Percentiles rank a stretch among this genome's conserved stretches.
These are phyloP conservation scores for Salvia sclarea DNA, from an alignment of 305 asterid species.

Conservation along the genomic window DNA sequence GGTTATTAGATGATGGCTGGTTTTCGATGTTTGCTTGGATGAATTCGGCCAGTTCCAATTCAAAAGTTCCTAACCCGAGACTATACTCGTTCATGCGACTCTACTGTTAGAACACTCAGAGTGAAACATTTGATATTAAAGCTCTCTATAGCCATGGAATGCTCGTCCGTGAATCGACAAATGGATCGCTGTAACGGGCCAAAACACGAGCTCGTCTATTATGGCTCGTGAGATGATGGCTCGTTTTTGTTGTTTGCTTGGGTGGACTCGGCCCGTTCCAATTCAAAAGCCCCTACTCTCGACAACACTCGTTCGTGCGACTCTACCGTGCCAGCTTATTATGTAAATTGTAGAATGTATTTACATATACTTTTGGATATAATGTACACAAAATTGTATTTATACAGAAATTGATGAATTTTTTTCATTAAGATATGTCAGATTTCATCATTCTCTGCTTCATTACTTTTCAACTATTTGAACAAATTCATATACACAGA, in stretches of 20 bases:
- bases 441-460: not conserved
- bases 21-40: not conserved
- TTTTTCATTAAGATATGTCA: not conserved
- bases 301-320: too few relatives aligned
- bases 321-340: not conserved
- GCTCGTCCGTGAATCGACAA: too few relatives aligned
- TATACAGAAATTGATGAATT: not conserved
- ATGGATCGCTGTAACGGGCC: too few relatives aligned
- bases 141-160: too few relatives aligned
- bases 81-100: too few relatives aligned
- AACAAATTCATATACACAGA: not conserved
- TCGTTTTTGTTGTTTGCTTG: not conserved
- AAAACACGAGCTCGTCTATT: too few relatives aligned
- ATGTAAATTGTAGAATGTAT: not conserved
- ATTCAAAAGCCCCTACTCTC: too few relatives aligned
- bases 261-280: not conserved
- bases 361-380: not conserved
- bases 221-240: conserved; percentile 25
- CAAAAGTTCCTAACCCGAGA: too few relatives aligned
- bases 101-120: too few relatives aligned
- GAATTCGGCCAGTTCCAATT: too few relatives aligned
- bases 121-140: too few relatives aligned
- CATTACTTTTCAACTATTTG: not conserved
- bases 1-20: conserved; percentile 22
- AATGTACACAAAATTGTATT: too few relatives aligned